These are phyloP conservation scores for Umbilicaria muhlenbergii DNA, from an alignment of 495 filamentous ascomycete genomes.

Conservation along the genomic window DNA sequence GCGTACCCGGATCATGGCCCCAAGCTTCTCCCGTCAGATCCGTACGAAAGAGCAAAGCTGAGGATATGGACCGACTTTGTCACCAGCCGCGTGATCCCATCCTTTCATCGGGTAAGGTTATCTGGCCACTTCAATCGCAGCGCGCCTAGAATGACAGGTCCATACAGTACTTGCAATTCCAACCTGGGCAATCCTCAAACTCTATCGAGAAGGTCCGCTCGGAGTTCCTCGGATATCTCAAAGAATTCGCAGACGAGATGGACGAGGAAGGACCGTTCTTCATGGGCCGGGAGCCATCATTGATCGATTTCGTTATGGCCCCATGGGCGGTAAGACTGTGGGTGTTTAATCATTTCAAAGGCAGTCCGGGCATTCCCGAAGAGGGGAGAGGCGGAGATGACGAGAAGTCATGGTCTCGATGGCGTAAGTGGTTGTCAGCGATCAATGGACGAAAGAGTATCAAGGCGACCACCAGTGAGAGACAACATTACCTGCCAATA, in stretches of 20 bases:
- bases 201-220: constrained; percentile 26
- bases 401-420: constrained; percentile 41
- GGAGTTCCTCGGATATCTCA: constrained; percentile 35
- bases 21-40: constrained; percentile 34
- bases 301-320: constrained; percentile 49
- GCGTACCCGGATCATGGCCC: constrained; percentile 33
- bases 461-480: constrained; percentile 44
- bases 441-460: constrained; percentile 39
- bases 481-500: constrained; percentile 42
- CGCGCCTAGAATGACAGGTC: no score
- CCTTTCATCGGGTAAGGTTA: constrained; percentile 31
- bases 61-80: constrained; percentile 59
- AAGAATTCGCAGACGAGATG: constrained; percentile 44
- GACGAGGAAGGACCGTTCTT: constrained; percentile 46
- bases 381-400: constrained; percentile 29
- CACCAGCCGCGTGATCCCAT: constrained; percentile 43
- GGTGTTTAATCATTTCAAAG: constrained; percentile 59
- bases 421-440: constrained; percentile 43
- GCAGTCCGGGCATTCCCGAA: constrained; percentile 41
- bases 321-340: constrained; percentile 54
- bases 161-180: constrained; percentile 39
- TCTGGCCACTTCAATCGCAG: no score
- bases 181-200: constrained; percentile 19
- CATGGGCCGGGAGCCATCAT: constrained; percentile 33
- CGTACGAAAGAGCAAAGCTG: constrained; percentile 41